A percentile compares a stretch with the other conserved stretches of the same genome.
These are phyloP conservation scores for Heritiera fomes DNA, from an alignment of 345 rosid genomes.

Conservation along the genomic window DNA sequence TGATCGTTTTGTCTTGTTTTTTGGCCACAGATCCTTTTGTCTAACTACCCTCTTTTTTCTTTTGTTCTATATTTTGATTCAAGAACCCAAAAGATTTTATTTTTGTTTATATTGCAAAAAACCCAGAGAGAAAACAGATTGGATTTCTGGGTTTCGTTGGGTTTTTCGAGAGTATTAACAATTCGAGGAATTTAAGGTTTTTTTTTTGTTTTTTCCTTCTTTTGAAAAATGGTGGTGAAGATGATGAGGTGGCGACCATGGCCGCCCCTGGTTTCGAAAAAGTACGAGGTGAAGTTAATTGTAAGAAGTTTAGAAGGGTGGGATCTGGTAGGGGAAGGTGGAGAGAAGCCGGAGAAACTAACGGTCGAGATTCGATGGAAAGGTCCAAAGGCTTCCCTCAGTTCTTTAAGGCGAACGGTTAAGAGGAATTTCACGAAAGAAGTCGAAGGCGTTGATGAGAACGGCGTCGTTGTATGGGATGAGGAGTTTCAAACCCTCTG, in stretches of 20 bases:
- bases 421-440: slow-evolving; percentile 86
- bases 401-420: slow-evolving; percentile 68
- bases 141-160: slow-evolving; percentile 1
- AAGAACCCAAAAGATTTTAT: neutral
- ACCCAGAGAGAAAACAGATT: neutral
- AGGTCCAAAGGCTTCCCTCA: slow-evolving; percentile 83
- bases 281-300: slow-evolving; percentile 69
- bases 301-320: slow-evolving; percentile 79
- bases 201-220: neutral
- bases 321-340: slow-evolving; percentile 59
- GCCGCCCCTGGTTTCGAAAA: slow-evolving; percentile 75
- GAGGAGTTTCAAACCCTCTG: slow-evolving; percentile 82
- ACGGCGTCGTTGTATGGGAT: slow-evolving; percentile 71
- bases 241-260: slow-evolving; percentile 99
- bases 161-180: neutral
- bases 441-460: slow-evolving; percentile 41
- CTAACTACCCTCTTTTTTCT: neutral
- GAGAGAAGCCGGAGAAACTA: slow-evolving; percentile 38
- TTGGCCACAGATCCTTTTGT: neutral
- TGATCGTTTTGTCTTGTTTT: no score
- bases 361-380: slow-evolving; percentile 94
- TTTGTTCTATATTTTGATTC: slow-evolving; percentile 3
- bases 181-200: slow-evolving; percentile 15
- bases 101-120: neutral
- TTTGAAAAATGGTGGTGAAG: slow-evolving; percentile 75